Conservation (phyloP, 106 monocot species). For the Iris macrosiphon region DNA sequence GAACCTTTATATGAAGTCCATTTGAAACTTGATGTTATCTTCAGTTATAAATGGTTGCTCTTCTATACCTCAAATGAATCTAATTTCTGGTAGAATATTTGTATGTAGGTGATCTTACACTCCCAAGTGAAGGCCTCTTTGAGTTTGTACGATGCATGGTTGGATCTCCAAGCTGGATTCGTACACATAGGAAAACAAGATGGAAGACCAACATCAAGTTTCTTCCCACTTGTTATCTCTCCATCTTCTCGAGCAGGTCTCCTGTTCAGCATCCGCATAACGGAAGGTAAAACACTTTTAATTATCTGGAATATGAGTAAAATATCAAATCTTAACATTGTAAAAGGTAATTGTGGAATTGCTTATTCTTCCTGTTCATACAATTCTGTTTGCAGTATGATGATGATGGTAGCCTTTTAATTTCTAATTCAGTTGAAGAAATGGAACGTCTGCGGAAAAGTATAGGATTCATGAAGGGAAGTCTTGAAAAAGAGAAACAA, state of each 20-base stretch:
- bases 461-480: too few species aligned
- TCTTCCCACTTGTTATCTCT: conserved; percentile 76
- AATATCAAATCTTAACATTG: background rate
- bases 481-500: too few species aligned
- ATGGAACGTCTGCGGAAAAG: too few species aligned
- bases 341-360: background rate
- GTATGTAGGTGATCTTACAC: conserved; percentile 67
- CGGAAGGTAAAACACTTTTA: conserved; percentile 22
- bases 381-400: too few species aligned
- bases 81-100: too few species aligned
- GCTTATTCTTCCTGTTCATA: background rate
- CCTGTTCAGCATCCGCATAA: conserved; percentile 48
- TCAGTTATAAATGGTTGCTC: too few species aligned
- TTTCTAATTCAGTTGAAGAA: too few species aligned
- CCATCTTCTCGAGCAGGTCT: conserved; percentile 80
- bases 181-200: conserved; percentile 50
- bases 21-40: too few species aligned
- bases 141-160: conserved; percentile 61
- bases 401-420: too few species aligned
- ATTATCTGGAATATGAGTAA: background rate
- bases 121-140: conserved; percentile 90
- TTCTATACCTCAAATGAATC: background rate
- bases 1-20: too few species aligned
- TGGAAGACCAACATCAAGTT: conserved; percentile 70
- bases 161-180: conserved; percentile 90